Percentiles rank a stretch among this genome's conserved stretches.
Evolutionary conservation across 23 red algal species (phyloP).

Genomic region (Gracilaria domingensis): DNA sequence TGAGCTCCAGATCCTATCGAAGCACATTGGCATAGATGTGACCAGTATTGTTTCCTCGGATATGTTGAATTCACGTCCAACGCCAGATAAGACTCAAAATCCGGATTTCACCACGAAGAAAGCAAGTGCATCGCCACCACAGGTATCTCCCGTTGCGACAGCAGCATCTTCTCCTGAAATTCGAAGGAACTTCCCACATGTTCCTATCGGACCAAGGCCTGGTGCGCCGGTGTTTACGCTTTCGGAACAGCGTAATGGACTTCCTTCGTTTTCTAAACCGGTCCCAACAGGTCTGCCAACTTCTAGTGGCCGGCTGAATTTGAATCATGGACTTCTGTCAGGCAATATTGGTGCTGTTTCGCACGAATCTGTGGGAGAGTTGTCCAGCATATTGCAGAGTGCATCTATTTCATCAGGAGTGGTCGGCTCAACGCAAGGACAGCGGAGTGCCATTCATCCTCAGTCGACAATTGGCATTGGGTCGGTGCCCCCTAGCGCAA

Average conservation of each 20-base stretch:
- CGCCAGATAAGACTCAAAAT: slow-evolving; percentile 77
- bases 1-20: slow-evolving; percentile 91
- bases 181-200: slow-evolving; percentile 8
- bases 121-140: slow-evolving; percentile 35
- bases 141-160: slow-evolving; percentile 49
- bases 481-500: slow-evolving; percentile 9
- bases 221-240: slow-evolving; percentile 56
- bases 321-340: slow-evolving; percentile 9
- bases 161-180: slow-evolving; percentile 58
- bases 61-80: slow-evolving; percentile 49
- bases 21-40: slow-evolving; percentile 78
- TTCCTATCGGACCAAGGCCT: not conserved
- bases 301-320: slow-evolving; percentile 36
- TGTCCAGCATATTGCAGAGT: slow-evolving; percentile 53
- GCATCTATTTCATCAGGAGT: slow-evolving; percentile 30
- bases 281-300: slow-evolving; percentile 12
- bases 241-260: slow-evolving; percentile 20
- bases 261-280: slow-evolving; percentile 33
- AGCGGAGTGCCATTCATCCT: slow-evolving; percentile 37
- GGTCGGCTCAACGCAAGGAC: slow-evolving; percentile 17
- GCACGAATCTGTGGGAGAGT: slow-evolving; percentile 51
- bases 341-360: slow-evolving; percentile 38
- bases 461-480: slow-evolving; percentile 17
- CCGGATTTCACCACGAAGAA: slow-evolving; percentile 86
- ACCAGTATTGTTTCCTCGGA: slow-evolving; percentile 73